A percentile compares a stretch with the other conserved stretches of the same genome.
Evolutionary conservation across 306 rosid genomes (phyloP).

Genomic region (Ormosia emarginata): DNA sequence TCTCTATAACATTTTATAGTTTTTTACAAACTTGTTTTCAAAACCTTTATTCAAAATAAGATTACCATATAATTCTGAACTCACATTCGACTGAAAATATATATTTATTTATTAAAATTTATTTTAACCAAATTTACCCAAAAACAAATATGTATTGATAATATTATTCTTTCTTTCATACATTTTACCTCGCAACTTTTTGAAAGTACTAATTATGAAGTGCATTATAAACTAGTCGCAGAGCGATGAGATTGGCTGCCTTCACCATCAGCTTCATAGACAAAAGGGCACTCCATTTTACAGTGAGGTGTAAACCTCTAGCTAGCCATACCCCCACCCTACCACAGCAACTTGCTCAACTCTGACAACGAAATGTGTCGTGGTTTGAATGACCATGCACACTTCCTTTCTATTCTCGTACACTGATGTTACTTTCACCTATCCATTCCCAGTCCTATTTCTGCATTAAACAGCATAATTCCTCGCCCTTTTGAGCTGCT

Average conservation of each 20-base stretch:
- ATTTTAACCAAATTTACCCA: too few relatives aligned
- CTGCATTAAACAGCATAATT: background rate
- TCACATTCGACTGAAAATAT: too few relatives aligned
- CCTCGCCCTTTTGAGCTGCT: background rate
- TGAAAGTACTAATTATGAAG: background rate
- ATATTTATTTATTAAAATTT: too few relatives aligned
- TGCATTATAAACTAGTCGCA: background rate
- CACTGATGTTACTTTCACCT: slow-evolving; percentile 17
- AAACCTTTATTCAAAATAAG: too few relatives aligned
- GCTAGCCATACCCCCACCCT: background rate
- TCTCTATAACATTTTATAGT: too few relatives aligned
- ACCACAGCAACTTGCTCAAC: slow-evolving; percentile 22
- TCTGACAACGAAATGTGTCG: background rate
- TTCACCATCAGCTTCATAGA: background rate
- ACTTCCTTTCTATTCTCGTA: slow-evolving; percentile 22
- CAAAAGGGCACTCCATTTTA: background rate
- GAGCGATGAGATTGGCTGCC: background rate
- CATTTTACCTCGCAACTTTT: background rate
- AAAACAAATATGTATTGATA: too few relatives aligned
- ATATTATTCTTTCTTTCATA: too few relatives aligned
- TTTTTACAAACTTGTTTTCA: too few relatives aligned
- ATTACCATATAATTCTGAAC: too few relatives aligned
- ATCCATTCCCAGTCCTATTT: background rate
- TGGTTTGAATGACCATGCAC: background rate
- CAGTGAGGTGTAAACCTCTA: background rate